Conservation (phyloP, 306 rosid genomes). For the Cyamopsis tetragonoloba region DNA sequence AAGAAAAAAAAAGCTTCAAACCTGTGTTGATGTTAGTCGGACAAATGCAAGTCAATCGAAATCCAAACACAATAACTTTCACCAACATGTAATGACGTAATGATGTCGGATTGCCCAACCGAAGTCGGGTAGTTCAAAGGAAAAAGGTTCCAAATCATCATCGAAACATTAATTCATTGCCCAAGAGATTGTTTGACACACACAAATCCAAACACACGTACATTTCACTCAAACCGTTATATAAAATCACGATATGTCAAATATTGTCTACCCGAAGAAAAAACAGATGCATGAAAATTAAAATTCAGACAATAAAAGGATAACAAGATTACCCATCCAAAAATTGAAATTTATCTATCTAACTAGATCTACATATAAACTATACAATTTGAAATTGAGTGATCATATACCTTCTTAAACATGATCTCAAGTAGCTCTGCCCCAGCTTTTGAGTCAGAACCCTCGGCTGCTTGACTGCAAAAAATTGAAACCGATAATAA, state of each 20-base stretch:
- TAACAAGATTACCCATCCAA: background rate
- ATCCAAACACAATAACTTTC: too few relatives aligned
- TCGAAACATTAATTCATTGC: too few relatives aligned
- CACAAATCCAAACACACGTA: too few relatives aligned
- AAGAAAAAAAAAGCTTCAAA: too few relatives aligned
- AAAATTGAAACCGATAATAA: background rate
- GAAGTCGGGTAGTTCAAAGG: too few relatives aligned
- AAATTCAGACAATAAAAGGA: background rate
- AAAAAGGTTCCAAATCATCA: too few relatives aligned
- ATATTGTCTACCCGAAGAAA: background rate
- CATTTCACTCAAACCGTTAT: background rate
- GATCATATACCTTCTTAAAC: conserved; percentile 53
- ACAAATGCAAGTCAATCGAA: too few relatives aligned
- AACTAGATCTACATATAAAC: background rate
- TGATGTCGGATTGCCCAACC: too few relatives aligned
- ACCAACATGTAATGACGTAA: too few relatives aligned
- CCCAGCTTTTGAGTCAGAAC: conserved; percentile 75
- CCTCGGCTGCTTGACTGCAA: conserved; percentile 41
- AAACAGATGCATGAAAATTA: background rate
- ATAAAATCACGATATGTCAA: background rate
- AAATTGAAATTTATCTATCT: background rate
- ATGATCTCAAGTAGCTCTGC: conserved; percentile 75
- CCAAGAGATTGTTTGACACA: too few relatives aligned
- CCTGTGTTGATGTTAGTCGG: too few relatives aligned
- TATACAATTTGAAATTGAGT: background rate